Percentiles rank a stretch among this genome's conserved stretches.
These are phyloP conservation scores for Paradendryphiella salina DNA, from an alignment of 2,329 filamentous ascomycete species.

Conservation along the genomic window DNA sequence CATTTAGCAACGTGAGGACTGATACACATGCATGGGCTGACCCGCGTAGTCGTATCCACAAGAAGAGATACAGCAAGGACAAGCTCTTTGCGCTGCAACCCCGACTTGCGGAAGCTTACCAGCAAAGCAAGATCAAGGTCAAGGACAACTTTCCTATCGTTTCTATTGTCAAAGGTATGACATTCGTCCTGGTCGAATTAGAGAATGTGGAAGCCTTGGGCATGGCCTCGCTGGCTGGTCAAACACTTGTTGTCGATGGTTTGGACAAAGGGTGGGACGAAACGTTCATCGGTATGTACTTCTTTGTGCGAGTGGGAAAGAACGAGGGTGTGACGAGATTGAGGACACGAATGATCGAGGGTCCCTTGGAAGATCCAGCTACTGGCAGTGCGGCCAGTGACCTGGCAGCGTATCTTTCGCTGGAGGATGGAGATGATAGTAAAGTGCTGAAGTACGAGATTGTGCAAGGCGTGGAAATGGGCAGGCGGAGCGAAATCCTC, in stretches of 20 bases:
- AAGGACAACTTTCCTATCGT: constrained; percentile 43
- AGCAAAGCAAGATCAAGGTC: constrained; percentile 15
- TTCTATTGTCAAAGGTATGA: constrained; percentile 71
- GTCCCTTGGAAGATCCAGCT: constrained; percentile 54
- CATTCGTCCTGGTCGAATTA: constrained; percentile 68
- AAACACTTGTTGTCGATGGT: constrained; percentile 38
- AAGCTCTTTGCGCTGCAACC: constrained; percentile 44
- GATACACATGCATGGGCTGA: constrained; percentile 9
- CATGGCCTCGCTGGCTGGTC: constrained; percentile 43
- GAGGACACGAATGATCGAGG: constrained; percentile 64
- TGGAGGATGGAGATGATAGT: constrained; percentile 44
- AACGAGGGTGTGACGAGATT: constrained; percentile 45
- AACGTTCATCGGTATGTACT: constrained; percentile 61
- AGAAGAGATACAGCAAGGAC: constrained; percentile 25
- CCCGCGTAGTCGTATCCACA: constrained; percentile 32
- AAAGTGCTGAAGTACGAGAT: constrained; percentile 48
- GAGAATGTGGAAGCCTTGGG: constrained; percentile 62
- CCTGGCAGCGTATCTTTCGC: constrained; percentile 51
- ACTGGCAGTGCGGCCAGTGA: constrained; percentile 57
- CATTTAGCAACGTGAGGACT: background rate
- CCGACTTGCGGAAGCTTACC: constrained; percentile 31
- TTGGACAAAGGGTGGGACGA: constrained; percentile 57
- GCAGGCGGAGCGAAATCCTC: constrained; percentile 54
- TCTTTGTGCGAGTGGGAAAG: constrained; percentile 57
- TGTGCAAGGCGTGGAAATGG: constrained; percentile 58